Evolutionary conservation across 2,329 filamentous ascomycete species (phyloP).

Genomic region (Thielaviopsis ethacetica): DNA sequence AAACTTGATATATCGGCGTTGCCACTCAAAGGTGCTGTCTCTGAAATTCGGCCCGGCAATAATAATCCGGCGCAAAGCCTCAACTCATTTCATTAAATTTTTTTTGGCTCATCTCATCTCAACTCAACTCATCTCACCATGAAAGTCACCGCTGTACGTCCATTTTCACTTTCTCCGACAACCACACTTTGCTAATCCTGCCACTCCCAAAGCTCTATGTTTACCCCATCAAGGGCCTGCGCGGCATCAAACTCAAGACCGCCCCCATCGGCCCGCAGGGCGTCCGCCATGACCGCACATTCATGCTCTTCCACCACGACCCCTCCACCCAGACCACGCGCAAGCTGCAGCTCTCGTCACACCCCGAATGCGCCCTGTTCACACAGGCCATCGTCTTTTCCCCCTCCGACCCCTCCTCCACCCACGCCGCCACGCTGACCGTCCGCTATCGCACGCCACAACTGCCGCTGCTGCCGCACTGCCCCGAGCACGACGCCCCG

Average conservation of each 20-base stretch:
- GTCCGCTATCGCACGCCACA: background rate
- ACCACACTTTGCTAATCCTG: background rate
- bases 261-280: constrained; percentile 45
- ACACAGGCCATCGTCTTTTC: constrained; percentile 32
- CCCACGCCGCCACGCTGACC: constrained; percentile 30
- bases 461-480: constrained; percentile 6
- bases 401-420: constrained; percentile 46
- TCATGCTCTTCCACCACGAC: constrained; percentile 47
- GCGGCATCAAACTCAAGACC: constrained; percentile 36
- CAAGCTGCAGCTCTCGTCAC: constrained; percentile 43
- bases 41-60: background rate
- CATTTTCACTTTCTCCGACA: background rate
- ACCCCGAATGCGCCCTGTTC: constrained; percentile 48
- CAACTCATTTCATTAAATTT: too few relatives aligned
- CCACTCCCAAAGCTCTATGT: constrained; percentile 35
- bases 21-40: background rate
- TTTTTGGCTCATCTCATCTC: background rate
- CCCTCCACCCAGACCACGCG: constrained; percentile 23
- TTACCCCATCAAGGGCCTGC: constrained; percentile 61
- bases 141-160: constrained; percentile 20
- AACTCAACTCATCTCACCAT: constrained; percentile 14
- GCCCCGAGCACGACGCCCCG: constrained; percentile 21
- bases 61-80: too few relatives aligned
- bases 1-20: too few relatives aligned
- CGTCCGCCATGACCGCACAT: constrained; percentile 48